Evolutionary conservation across 768 basidiomycete genomes (phyloP), one percentile per base, ranked within the genome.

Genomic region (Hericium coralloides): DNA sequence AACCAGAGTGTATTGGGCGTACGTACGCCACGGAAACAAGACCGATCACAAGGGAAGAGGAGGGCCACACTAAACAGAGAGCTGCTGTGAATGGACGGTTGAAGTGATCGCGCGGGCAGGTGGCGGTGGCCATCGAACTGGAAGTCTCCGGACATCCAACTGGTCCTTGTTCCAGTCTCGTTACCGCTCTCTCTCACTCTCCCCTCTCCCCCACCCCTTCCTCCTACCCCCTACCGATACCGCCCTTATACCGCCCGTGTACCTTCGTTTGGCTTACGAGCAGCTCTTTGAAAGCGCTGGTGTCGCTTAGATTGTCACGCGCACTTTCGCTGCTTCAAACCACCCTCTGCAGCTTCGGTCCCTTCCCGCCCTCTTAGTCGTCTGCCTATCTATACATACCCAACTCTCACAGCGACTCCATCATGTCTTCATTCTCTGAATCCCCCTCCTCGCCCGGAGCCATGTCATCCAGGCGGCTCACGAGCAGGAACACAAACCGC

Each of bases 401-500:
- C 60, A 54, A 12, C 50, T 15, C 10, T 38, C 15, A 43, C 48
- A 20, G 26, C 38, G 12, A 60, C 52, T 59, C 61, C 25, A 22
- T 85, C 83, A 63, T 63, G 62, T 60, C 61, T 84, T 79, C 86
- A 67, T 88, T 81, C 67, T 67, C 74, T 62, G 84, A 85, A 58
- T 74, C 78, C 58, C 76, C 85, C 41, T 71, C 74, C 52, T 85
- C 87, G 25, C 82, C 88, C 53, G 79, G 77, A 60, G 76, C 81
- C 64, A 78, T 85, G 67, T 85, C 85, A 60, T 73, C 81, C 61
- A 83, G 89, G 64, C 80, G 91, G 31, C 79, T 90, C 67, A 91
- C 90, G 38, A 93, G 93, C 77, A 77, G 95, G 70, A 97, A 92
- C 70, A 95, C 92, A 63, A 95, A 97, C 74, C 87, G 95, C 58